Conservation (phyloP, 345 rosid genomes). For the Carallia brachiata region DNA sequence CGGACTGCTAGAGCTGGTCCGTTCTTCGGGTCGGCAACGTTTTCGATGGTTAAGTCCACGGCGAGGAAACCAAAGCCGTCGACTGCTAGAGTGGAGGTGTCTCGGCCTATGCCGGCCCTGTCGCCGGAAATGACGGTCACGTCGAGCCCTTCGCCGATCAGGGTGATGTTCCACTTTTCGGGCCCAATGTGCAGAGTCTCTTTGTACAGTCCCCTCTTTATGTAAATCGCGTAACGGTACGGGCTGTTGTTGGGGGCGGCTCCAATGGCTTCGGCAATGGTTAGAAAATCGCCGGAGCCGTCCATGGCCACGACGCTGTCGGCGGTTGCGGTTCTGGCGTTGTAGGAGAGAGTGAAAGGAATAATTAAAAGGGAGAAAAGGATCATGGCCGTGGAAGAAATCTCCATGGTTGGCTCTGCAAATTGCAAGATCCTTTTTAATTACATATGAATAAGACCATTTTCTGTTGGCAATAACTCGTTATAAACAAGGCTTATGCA, state of each 20-base stretch:
- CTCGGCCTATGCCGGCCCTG: not conserved
- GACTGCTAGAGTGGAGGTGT: not conserved
- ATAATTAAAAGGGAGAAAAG: not conserved
- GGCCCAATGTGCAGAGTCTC: not conserved
- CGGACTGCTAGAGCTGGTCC: not conserved
- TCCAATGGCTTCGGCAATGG: not conserved
- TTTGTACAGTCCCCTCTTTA: not conserved
- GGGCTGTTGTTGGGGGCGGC: not conserved
- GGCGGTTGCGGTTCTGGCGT: not conserved
- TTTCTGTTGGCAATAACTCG: not conserved
- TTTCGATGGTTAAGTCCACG: not conserved
- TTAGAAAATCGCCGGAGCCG: not conserved
- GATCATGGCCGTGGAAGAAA: not conserved
- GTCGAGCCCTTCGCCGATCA: not conserved
- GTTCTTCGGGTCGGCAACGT: not conserved
- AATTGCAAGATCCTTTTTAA: too few relatives aligned
- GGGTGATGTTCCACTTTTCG: not conserved
- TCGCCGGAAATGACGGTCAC: not conserved
- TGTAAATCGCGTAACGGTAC: not conserved
- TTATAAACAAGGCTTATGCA: not conserved
- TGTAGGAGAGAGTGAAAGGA: not conserved
- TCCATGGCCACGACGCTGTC: not conserved
- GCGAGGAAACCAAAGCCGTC: conserved; percentile 1
- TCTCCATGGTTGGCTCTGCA: not conserved
- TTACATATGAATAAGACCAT: too few relatives aligned